These are phyloP conservation scores for Brettanomyces naardenensis DNA, from an alignment of 805 yeast species.

Conservation along the genomic window DNA sequence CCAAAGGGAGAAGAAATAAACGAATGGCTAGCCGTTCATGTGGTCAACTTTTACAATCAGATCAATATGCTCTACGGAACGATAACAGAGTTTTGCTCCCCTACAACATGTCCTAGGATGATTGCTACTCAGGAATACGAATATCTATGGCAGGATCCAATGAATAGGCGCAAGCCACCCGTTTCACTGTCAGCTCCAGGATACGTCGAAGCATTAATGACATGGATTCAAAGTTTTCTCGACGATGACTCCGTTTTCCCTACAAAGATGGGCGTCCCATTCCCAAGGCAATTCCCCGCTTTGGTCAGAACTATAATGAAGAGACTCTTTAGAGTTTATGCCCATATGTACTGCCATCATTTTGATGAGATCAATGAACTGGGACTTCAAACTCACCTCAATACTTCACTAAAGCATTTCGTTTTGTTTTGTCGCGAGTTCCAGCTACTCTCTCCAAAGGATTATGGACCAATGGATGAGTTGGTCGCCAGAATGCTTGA, in stretches of 20 bases:
- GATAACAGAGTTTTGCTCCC: constrained; percentile 94
- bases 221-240: constrained; percentile 88
- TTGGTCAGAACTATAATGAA: constrained; percentile 82
- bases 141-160: constrained; percentile 90
- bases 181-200: constrained; percentile 89
- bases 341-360: constrained; percentile 97
- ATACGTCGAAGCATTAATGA: constrained; percentile 87
- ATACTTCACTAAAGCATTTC: constrained; percentile 91
- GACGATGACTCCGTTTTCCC: constrained; percentile 92
- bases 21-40: constrained; percentile 96
- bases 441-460: constrained; percentile 64
- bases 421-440: constrained; percentile 83
- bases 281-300: constrained; percentile 74
- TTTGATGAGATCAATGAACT: constrained; percentile 91
- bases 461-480: constrained; percentile 88
- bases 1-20: constrained; percentile 88
- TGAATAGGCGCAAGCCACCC: constrained; percentile 54
- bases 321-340: constrained; percentile 87
- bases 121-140: constrained; percentile 96
- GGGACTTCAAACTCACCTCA: constrained; percentile 86
- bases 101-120: constrained; percentile 92
- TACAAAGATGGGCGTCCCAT: constrained; percentile 81
- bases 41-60: constrained; percentile 95
- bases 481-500: constrained; percentile 63
- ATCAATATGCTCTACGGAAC: constrained; percentile 95